Conservation (phyloP, 1,139 yeast genomes). For the Zygoascus meyerae region DNA sequence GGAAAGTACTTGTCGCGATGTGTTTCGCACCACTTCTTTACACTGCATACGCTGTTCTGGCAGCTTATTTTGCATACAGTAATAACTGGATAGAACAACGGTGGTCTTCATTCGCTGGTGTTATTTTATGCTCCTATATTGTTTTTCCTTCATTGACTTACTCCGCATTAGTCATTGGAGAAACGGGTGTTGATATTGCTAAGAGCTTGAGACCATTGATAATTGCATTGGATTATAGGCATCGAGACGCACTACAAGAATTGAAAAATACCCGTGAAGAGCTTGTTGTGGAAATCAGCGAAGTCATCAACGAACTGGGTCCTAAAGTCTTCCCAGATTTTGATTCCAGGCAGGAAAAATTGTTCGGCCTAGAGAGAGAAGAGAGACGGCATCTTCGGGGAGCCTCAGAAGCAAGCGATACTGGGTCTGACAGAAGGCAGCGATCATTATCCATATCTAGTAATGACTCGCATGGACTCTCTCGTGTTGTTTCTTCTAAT, state of each 20-base stretch:
- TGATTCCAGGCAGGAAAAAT: conserved; percentile 31
- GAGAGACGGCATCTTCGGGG: conserved; percentile 27
- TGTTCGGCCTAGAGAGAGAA: conserved; percentile 47
- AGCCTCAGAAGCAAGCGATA: conserved; percentile 12
- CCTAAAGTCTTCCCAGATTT: conserved; percentile 78
- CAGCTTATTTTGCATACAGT: conserved; percentile 40
- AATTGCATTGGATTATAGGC: conserved; percentile 49
- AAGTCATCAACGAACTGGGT: conserved; percentile 64
- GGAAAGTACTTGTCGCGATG: conserved; percentile 89
- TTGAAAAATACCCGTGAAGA: conserved; percentile 51
- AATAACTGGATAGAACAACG: conserved; percentile 20
- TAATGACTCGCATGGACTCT: conserved; percentile 45
- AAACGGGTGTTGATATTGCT: conserved; percentile 83
- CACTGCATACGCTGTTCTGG: conserved; percentile 67
- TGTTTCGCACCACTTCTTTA: conserved; percentile 85
- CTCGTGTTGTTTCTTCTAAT: conserved; percentile 48
- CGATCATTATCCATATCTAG: conserved; percentile 20
- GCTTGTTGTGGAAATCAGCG: conserved; percentile 56
- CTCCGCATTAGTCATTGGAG: conserved; percentile 85
- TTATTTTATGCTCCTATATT: conserved; percentile 47
- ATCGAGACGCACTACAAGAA: conserved; percentile 48
- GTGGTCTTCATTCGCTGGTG: conserved; percentile 19
- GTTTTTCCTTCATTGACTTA: conserved; percentile 70
- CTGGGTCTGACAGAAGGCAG: conserved; percentile 16
- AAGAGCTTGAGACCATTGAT: conserved; percentile 80